Evolutionary conservation across 2,329 filamentous ascomycete species (phyloP).

Genomic region (Ophiostoma himal-ulmi): DNA sequence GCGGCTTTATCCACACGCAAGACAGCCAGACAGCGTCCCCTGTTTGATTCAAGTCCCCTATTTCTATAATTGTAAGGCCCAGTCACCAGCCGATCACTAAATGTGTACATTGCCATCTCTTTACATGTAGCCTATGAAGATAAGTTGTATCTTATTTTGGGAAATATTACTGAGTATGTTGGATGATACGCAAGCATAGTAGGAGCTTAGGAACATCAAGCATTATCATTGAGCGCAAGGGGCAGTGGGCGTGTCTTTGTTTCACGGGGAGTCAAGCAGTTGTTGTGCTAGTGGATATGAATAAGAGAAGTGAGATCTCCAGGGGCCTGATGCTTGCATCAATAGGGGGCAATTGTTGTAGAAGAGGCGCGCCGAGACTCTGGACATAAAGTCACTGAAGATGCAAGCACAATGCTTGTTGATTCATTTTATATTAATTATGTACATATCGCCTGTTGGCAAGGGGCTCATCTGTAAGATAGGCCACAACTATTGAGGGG

Average conservation of each 20-base stretch:
- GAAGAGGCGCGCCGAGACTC: too few relatives aligned
- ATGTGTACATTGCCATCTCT: slow-evolving; percentile 7
- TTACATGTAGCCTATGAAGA: too few relatives aligned
- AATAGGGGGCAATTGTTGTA: neutral
- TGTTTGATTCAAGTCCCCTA: neutral
- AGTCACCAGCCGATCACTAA: neutral
- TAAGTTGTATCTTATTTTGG: too few relatives aligned
- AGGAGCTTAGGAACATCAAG: too few relatives aligned
- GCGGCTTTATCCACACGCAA: neutral
- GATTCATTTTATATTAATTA: neutral
- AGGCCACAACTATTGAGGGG: neutral
- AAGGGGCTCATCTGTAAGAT: neutral
- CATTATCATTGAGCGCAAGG: neutral
- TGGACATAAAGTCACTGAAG: neutral
- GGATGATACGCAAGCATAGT: neutral
- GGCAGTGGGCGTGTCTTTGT: neutral
- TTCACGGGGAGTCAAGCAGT: neutral
- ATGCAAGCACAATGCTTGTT: too few relatives aligned
- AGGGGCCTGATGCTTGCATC: neutral
- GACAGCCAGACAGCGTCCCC: neutral
- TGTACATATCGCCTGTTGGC: neutral
- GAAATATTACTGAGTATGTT: too few relatives aligned
- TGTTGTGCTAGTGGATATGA: neutral
- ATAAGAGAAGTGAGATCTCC: neutral
- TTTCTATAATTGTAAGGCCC: neutral